These are phyloP conservation scores for Lecanicillium sp. DNA, from an alignment of 2,329 filamentous ascomycete genomes.

Conservation along the genomic window DNA sequence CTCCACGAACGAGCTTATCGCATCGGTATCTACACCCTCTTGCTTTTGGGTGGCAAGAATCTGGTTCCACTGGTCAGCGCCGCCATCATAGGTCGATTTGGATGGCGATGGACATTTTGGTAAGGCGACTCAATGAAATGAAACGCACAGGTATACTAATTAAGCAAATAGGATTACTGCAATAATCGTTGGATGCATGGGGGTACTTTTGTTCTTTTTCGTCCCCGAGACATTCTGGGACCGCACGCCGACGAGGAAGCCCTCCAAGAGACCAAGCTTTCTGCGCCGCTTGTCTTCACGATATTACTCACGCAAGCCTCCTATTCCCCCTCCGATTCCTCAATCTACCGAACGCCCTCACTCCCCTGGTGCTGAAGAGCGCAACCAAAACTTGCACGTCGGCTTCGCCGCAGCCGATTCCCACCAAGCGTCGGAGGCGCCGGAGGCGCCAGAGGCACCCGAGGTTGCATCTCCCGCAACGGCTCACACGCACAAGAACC, in stretches of 20 bases:
- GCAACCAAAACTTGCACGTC: conserved; percentile 21
- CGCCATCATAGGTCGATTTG: conserved; percentile 65
- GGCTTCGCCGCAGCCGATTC: conserved; percentile 19
- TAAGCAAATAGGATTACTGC: conserved; percentile 58
- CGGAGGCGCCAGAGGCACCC: conserved; percentile 5
- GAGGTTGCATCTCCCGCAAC: conserved; percentile 12
- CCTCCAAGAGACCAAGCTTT: conserved; percentile 34
- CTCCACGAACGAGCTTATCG: conserved; percentile 89
- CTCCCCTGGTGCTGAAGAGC: conserved; percentile 12
- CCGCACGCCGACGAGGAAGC: conserved; percentile 51
- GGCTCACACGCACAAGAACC: conserved; percentile 19
- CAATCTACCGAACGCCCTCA: conserved; percentile 8
- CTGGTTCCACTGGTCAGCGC: conserved; percentile 81
- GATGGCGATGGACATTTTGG: conserved; percentile 92
- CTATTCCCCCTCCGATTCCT: conserved; percentile 2
- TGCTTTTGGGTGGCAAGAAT: conserved; percentile 87
- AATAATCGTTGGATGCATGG: conserved; percentile 65
- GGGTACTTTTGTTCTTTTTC: conserved; percentile 73
- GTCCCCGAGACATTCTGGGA: conserved; percentile 97
- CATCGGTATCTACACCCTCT: conserved; percentile 83
- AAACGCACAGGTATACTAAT: conserved; percentile 14
- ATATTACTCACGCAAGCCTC: conserved; percentile 14
- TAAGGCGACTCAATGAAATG: conserved; percentile 28
- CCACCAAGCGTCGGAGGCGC: not conserved
- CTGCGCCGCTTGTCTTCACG: conserved; percentile 40